A percentile compares a stretch with the other conserved stretches of the same genome.
Conservation (phyloP, 306 rosid species). For the Gillenia trifoliata region DNA sequence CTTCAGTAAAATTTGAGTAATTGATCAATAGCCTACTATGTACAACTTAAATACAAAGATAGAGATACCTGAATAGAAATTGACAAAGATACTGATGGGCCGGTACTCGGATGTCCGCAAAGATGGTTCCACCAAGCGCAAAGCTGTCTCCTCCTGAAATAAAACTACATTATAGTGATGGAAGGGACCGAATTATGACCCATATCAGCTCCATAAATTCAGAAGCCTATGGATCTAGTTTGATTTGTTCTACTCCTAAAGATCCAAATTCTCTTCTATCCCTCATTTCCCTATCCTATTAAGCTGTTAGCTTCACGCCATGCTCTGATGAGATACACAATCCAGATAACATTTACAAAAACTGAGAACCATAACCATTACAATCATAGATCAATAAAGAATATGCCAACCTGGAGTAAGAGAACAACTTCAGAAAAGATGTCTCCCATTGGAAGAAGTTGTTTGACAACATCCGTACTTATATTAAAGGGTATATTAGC, state of each 20-base stretch:
- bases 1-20: neutral
- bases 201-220: neutral
- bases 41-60: constrained; percentile 2
- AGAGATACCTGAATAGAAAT: constrained; percentile 75
- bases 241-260: neutral
- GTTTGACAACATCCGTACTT: constrained; percentile 74
- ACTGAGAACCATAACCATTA: neutral
- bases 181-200: neutral
- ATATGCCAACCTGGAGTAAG: constrained; percentile 68
- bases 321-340: neutral
- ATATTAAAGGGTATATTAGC: constrained; percentile 86
- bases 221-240: neutral
- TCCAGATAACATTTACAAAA: neutral
- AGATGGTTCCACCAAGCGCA: constrained; percentile 70
- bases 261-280: neutral
- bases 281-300: neutral
- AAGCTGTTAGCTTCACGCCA: neutral
- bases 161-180: constrained; percentile 7
- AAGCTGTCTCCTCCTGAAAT: constrained; percentile 80
- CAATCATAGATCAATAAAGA: neutral
- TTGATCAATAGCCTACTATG: neutral
- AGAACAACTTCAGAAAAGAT: constrained; percentile 77
- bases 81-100: constrained; percentile 71
- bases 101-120: constrained; percentile 70
- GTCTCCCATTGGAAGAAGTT: constrained; percentile 95